Evolutionary conservation across 441 rosid species (phyloP), one percentile per base, ranked within the genome.

Genomic region (Cnidoscolus chayamansa): DNA sequence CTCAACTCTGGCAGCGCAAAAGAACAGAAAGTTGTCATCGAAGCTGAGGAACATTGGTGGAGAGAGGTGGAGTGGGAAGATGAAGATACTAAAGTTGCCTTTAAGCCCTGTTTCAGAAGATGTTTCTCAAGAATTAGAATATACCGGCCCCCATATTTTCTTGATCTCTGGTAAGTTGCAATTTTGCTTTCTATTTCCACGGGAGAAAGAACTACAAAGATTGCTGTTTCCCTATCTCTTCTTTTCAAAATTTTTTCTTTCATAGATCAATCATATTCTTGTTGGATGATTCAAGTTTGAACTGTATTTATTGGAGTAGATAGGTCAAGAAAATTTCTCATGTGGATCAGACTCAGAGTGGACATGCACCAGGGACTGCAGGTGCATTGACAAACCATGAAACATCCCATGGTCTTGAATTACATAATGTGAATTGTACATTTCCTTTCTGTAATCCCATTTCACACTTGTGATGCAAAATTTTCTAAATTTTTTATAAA

Each of bases 21-120:
- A 32, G 62, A 31, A 10, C 9, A 10, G 10, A 56, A 67, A 32
- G 59, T 35, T 56, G 45, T 35, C 16, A 54, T 67, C 53, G 62
- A 67, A 54, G 71, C 30, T 6, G 71, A 53, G 31, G 61, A 67
- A 53, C 49, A 67, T 15, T 67, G 71, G 71, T 35, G 61, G 71
- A 54, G 55, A 1, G 62, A 54, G 1, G 13, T 67, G 4, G 10
- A 67, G n/a, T 67, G 62, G 71, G 71, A 71, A 62, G 65, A 74
- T 65, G 37, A 58, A 37, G 63, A 47, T 11, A 67, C 63, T 47
- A 68, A 56, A 56, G 25, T 61, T 54, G 59, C 60, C 47, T 67
- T 67, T 35, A 4, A 17, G 16, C 49, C 49, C 19, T 67, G 30
- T 35, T 67, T 63, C 53, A 62, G 49, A 63, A 63, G 15, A 1